A percentile compares a stretch with the other conserved stretches of the same genome.
phyloP scores from a whole-genome alignment of 768 basidiomycete genomes.

The Pisolithus marmoratus region DNA sequence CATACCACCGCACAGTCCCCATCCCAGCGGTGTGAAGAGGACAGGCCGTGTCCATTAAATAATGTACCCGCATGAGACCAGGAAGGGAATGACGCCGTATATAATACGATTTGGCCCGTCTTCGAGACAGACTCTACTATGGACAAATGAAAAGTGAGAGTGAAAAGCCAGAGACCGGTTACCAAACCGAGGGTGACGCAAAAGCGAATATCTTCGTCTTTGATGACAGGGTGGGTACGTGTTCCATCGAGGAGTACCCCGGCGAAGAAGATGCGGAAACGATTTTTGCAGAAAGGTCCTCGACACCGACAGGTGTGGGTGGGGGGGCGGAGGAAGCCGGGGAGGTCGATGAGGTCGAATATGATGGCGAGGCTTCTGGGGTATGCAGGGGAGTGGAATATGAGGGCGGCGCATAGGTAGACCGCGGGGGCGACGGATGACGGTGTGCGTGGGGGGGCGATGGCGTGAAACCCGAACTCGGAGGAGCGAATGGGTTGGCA shows the following conservation, averaged over 20 bases:
- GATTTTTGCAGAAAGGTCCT: constrained; percentile 45
- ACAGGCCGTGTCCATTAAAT: constrained; percentile 22
- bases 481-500: constrained; percentile 29
- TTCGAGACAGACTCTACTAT: constrained; percentile 22
- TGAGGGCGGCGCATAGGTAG: constrained; percentile 7
- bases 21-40: neutral
- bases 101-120: constrained; percentile 22
- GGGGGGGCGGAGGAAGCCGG: constrained; percentile 61
- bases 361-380: constrained; percentile 50
- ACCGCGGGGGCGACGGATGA: constrained; percentile 29
- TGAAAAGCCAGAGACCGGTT: constrained; percentile 17
- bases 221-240: constrained; percentile 26
- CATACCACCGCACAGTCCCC: neutral
- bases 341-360: constrained; percentile 42
- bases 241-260: constrained; percentile 16
- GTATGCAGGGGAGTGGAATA: constrained; percentile 30
- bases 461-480: constrained; percentile 22
- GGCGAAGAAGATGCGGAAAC: constrained; percentile 37
- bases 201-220: constrained; percentile 63
- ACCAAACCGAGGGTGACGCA: constrained; percentile 59
- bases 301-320: constrained; percentile 49
- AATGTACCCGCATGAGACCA: constrained; percentile 8
- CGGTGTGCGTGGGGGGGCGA: constrained; percentile 25
- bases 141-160: constrained; percentile 17
- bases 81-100: constrained; percentile 2